These are phyloP conservation scores for Phytophthora tentaculata DNA, from an alignment of 352 stramenopile genomes.

Conservation along the genomic window DNA sequence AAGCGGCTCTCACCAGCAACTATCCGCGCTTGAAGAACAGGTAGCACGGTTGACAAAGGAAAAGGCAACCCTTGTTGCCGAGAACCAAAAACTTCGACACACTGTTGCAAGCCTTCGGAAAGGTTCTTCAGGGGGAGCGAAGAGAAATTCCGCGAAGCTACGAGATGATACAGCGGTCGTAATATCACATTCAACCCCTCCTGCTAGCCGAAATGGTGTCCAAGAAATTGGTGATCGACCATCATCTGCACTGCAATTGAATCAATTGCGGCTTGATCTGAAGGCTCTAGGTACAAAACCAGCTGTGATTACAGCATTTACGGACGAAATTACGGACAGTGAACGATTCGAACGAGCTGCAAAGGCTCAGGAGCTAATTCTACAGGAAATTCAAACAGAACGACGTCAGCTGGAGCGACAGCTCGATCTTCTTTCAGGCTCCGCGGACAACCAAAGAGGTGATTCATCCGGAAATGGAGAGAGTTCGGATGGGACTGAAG, in stretches of 20 bases:
- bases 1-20: constrained; percentile 36
- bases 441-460: constrained; percentile 14
- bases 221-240: constrained; percentile 6
- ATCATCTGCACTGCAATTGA: constrained; percentile 34
- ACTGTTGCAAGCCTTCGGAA: constrained; percentile 31
- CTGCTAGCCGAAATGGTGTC: neutral
- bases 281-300: constrained; percentile 14
- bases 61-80: constrained; percentile 47
- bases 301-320: constrained; percentile 26
- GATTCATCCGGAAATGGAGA: neutral
- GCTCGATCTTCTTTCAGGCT: constrained; percentile 34
- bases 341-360: constrained; percentile 24
- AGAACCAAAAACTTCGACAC: constrained; percentile 63
- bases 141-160: constrained; percentile 2
- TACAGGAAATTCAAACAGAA: constrained; percentile 50
- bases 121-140: constrained; percentile 13
- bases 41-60: constrained; percentile 45
- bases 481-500: constrained; percentile 23
- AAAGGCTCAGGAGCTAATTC: constrained; percentile 28
- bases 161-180: constrained; percentile 4
- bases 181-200: constrained; percentile 2
- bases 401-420: constrained; percentile 53
- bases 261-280: constrained; percentile 46
- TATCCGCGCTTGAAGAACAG: constrained; percentile 54
- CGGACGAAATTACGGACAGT: constrained; percentile 22